Evolutionary conservation across 257 asterid species (phyloP).

Genomic region (Solanum sparsipilum): DNA sequence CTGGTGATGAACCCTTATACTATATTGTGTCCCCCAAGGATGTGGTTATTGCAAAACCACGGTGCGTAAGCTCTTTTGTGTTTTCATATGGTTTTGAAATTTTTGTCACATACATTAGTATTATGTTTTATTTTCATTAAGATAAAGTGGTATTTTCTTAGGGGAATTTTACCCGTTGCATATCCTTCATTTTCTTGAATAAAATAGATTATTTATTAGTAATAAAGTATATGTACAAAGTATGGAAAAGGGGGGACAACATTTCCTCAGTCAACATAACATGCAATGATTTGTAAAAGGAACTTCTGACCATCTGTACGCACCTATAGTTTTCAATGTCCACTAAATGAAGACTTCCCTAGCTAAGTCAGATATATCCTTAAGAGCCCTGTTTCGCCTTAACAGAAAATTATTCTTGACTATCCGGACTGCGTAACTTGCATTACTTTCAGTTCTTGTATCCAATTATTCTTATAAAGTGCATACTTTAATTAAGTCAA

Average conservation of each 20-base stretch:
- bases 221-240: neutral
- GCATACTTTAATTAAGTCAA: neutral
- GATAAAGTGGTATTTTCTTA: neutral
- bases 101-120: neutral
- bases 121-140: neutral
- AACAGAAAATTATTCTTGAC: neutral
- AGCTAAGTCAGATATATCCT: neutral
- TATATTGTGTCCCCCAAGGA: conserved; percentile 98
- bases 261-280: neutral
- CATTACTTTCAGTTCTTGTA: neutral
- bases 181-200: neutral
- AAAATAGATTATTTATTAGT: neutral
- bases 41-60: conserved; percentile 96
- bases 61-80: conserved; percentile 41
- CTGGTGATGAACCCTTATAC: conserved; percentile 93
- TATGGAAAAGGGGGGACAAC: neutral
- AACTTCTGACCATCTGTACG: neutral
- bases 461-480: neutral
- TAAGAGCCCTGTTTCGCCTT: neutral
- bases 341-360: neutral
- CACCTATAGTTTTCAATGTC: neutral
- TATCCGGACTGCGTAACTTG: neutral
- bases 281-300: neutral
- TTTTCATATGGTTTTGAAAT: neutral
- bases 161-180: neutral